Evolutionary conservation across 345 rosid genomes (phyloP).

Genomic region (Salix purpurea): DNA sequence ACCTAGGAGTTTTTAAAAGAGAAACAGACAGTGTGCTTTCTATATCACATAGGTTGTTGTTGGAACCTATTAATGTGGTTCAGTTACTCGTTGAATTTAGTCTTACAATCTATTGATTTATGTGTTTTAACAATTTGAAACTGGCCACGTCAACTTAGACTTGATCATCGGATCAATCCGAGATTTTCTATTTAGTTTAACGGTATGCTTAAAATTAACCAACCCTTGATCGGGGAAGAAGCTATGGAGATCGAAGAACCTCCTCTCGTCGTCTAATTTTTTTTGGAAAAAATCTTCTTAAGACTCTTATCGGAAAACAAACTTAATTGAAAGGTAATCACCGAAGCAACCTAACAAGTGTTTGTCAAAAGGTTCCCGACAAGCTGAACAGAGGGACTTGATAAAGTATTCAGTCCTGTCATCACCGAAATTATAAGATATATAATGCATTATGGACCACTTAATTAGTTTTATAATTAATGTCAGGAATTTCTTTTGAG

Average conservation of each 20-base stretch:
- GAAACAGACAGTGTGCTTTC: slow-evolving; percentile 12
- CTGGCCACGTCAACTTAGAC: too few species aligned
- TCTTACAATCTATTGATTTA: too few species aligned
- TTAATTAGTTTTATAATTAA: not conserved
- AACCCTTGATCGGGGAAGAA: not conserved
- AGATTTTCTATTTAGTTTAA: too few species aligned
- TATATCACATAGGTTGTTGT: not conserved
- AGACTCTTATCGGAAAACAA: not conserved
- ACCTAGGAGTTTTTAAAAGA: not conserved
- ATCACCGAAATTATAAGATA: not conserved
- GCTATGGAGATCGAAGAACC: not conserved
- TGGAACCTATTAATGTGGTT: slow-evolving; percentile 10
- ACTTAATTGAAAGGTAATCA: not conserved
- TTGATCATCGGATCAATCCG: not conserved
- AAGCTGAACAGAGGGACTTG: not conserved
- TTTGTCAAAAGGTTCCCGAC: slow-evolving; percentile 2
- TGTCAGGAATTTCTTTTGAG: not conserved
- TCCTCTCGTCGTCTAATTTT: not conserved
- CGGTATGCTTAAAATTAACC: too few species aligned
- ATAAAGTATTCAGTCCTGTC: not conserved
- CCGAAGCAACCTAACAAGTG: not conserved
- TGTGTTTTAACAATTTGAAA: too few species aligned
- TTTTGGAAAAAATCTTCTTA: too few species aligned
- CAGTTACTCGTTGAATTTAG: too few species aligned
- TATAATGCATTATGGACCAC: not conserved